Percentiles rank a stretch among this genome's conserved stretches.
Evolutionary conservation across 192 early-diverging fungal species (phyloP).

Genomic region (Backusella westeae): DNA sequence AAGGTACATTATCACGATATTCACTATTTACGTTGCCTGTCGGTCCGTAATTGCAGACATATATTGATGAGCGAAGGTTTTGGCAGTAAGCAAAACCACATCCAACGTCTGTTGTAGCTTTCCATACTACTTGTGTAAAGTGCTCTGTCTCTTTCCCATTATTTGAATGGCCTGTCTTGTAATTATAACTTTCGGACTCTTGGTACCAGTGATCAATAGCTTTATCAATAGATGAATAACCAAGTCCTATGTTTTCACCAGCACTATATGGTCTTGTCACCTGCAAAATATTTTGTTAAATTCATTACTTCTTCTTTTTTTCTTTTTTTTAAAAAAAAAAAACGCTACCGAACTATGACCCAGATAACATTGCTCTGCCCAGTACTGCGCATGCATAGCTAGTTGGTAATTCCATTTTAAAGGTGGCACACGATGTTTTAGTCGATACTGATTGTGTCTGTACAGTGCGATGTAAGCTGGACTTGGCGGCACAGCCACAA

Average conservation of each 20-base stretch:
- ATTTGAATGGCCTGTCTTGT: neutral
- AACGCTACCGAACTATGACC: neutral
- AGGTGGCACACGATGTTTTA: neutral
- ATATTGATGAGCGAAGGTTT: constrained; percentile 2
- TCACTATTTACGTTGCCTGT: constrained; percentile 1
- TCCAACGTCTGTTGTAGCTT: neutral
- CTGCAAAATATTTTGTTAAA: neutral
- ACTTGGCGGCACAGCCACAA: neutral
- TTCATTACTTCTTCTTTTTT: neutral
- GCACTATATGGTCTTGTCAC: neutral
- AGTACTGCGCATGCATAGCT: neutral
- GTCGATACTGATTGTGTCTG: neutral
- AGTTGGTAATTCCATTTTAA: neutral
- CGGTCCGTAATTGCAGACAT: constrained; percentile 4
- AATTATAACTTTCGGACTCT: neutral
- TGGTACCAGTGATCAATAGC: constrained; percentile 2
- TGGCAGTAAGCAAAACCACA: neutral
- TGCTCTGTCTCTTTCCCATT: neutral
- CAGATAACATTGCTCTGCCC: neutral
- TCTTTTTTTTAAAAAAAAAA: neutral
- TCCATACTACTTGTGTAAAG: neutral
- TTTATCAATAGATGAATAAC: neutral
- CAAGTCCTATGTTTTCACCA: neutral
- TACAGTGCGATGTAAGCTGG: neutral
- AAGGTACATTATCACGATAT: constrained; percentile 3